phyloP scores from a whole-genome alignment of 352 stramenopile species.

The Pythium graminicola region DNA sequence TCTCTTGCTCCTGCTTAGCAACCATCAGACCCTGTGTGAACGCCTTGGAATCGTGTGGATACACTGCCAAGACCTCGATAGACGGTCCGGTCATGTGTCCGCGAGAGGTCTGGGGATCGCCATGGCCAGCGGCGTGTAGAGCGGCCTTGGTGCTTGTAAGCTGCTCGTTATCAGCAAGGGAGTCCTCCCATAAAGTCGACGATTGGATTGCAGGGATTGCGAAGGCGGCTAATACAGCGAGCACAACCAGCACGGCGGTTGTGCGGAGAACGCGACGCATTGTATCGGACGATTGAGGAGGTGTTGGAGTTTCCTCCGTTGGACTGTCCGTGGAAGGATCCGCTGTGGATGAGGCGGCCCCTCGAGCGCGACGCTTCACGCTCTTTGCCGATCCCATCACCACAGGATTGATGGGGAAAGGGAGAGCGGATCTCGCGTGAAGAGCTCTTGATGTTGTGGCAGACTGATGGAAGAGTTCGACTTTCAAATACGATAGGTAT shows the following conservation, averaged over 20 bases:
- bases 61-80: constrained; percentile 60
- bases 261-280: constrained; percentile 6
- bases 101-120: neutral
- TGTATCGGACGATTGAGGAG: no score
- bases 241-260: constrained; percentile 1
- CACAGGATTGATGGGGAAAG: neutral
- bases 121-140: neutral
- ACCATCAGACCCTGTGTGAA: constrained; percentile 87
- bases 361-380: constrained; percentile 5
- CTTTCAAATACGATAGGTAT: neutral
- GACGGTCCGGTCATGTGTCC: constrained; percentile 11
- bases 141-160: constrained; percentile 8
- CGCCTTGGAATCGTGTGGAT: constrained; percentile 69
- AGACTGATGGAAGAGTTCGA: neutral
- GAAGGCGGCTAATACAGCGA: constrained; percentile 1
- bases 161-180: neutral
- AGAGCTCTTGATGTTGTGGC: no score
- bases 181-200: neutral
- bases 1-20: constrained; percentile 37
- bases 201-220: constrained; percentile 6
- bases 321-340: neutral
- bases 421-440: no score
- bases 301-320: neutral
- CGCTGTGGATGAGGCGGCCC: neutral
- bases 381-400: neutral